These are phyloP conservation scores for Alternaria longipes DNA, from an alignment of 2,329 filamentous ascomycete genomes.

Conservation along the genomic window DNA sequence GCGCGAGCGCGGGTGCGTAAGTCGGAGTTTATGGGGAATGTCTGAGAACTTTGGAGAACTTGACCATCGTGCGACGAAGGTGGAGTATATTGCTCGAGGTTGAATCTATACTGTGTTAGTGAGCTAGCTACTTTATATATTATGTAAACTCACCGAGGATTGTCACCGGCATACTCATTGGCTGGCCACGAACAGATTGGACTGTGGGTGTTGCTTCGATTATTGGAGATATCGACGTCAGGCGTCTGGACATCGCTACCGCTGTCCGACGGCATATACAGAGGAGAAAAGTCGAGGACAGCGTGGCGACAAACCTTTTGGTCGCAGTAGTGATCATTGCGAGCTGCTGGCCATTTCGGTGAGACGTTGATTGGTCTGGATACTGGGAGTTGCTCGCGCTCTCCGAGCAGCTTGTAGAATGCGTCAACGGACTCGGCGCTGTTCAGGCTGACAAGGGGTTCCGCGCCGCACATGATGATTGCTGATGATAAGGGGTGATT, in stretches of 20 bases:
- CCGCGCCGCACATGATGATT: background rate
- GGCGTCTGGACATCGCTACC: background rate
- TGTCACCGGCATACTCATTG: background rate
- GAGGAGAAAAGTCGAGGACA: background rate
- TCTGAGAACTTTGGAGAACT: background rate
- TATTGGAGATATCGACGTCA: background rate
- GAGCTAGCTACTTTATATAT: background rate
- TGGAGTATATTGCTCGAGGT: background rate
- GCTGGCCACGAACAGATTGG: background rate
- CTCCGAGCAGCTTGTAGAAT: background rate
- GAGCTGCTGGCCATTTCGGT: slow-evolving; percentile 4
- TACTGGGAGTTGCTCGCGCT: background rate
- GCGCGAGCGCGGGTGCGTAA: background rate
- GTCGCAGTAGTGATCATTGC: slow-evolving; percentile 4
- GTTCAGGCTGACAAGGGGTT: background rate
- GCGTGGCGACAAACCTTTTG: slow-evolving; percentile 1
- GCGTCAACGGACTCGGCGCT: background rate
- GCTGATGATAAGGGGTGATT: background rate
- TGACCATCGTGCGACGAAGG: background rate
- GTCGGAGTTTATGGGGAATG: background rate
- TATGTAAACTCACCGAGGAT: background rate
- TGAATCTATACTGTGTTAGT: background rate
- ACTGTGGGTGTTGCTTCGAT: background rate
- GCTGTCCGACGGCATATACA: background rate
- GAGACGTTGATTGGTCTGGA: too few species aligned